Evolutionary conservation across 805 yeast genomes (phyloP), one percentile per base, ranked within the genome.

Genomic region (Peterozyma toletana): DNA sequence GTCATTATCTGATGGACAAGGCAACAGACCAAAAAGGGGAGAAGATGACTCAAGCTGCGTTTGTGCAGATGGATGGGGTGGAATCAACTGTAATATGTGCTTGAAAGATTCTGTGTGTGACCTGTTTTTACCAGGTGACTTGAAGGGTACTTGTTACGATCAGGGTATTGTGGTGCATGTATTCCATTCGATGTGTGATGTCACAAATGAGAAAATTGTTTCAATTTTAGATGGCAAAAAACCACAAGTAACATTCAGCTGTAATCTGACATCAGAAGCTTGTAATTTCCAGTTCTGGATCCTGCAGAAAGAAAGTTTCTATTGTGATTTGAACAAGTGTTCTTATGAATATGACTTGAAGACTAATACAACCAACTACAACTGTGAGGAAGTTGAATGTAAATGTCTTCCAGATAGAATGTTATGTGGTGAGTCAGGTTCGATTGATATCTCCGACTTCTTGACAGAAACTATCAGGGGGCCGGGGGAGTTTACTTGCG

Each of bases 231-330:
- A 79, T 14, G 96, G 96, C 0, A 76, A 79, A 60, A 74, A 72
- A 42, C 98, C 99, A 2, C 95, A 91, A 57, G 96, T 87, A 3
- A 89, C 96, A 0, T 91, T 93, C 63, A 77, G 88, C 35, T 93
- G 99, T 67, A 80, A 86, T 57, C 77, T 71, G 53, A 73, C 83
- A 1, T 66, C 77, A 0, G 73, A 64, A 14, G 62, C 62, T 10
- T 93, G 99, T 64, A 80, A 88, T 59, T 88, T 93, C 65, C 98
- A 93, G 62, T 88, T 93, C 58, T 93, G 99, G 99, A 87, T 93
- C 50, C 96, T 83, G 52, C 78, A 88, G 59, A 67, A 73, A 38
- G 99, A 93, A 60, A 83, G 95, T 47, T 93, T 93, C 61, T 93
- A 78, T 60, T 93, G 99, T 68, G 93, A 83, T 39, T 73, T 93